Conservation (phyloP, 495 filamentous ascomycete genomes). For the Pyrenopolyporus hunteri region DNA sequence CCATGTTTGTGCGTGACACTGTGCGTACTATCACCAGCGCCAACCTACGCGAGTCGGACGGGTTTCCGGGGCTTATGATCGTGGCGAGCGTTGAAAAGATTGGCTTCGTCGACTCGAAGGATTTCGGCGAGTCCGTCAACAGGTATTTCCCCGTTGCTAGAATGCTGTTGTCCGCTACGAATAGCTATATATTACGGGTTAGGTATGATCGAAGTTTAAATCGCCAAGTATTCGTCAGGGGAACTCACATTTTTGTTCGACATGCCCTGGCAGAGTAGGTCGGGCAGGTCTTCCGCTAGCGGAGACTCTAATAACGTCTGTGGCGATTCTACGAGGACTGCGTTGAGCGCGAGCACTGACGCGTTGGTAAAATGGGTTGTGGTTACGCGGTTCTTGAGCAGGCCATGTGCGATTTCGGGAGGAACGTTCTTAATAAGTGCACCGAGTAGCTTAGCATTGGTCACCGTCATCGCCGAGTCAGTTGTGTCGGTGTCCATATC, state of each 20-base stretch:
- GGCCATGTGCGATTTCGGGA: conserved; percentile 62
- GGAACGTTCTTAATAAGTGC: conserved; percentile 85
- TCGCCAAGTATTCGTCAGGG: neutral
- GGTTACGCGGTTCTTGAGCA: conserved; percentile 85
- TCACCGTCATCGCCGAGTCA: conserved; percentile 80
- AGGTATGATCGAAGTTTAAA: neutral
- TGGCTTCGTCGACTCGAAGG: conserved; percentile 73
- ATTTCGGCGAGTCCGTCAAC: conserved; percentile 65
- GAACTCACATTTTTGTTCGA: conserved; percentile 69
- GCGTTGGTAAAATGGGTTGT: conserved; percentile 67
- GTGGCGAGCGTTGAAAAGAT: conserved; percentile 77
- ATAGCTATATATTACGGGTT: conserved; percentile 58
- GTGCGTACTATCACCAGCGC: conserved; percentile 90
- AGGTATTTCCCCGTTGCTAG: conserved; percentile 96
- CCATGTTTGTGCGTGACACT: conserved; percentile 73
- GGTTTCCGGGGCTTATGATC: conserved; percentile 75
- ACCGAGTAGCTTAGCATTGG: conserved; percentile 85
- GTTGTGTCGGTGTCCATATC: conserved; percentile 79
- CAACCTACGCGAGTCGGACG: conserved; percentile 83
- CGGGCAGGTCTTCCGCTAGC: conserved; percentile 71
- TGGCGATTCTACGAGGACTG: conserved; percentile 81
- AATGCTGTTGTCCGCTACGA: conserved; percentile 86
- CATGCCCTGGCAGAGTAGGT: conserved; percentile 82
- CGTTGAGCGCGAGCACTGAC: conserved; percentile 83
- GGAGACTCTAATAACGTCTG: conserved; percentile 64